These are phyloP conservation scores for Pseudozyma sp. DNA, from an alignment of 1,284 basidiomycete species.

Conservation along the genomic window DNA sequence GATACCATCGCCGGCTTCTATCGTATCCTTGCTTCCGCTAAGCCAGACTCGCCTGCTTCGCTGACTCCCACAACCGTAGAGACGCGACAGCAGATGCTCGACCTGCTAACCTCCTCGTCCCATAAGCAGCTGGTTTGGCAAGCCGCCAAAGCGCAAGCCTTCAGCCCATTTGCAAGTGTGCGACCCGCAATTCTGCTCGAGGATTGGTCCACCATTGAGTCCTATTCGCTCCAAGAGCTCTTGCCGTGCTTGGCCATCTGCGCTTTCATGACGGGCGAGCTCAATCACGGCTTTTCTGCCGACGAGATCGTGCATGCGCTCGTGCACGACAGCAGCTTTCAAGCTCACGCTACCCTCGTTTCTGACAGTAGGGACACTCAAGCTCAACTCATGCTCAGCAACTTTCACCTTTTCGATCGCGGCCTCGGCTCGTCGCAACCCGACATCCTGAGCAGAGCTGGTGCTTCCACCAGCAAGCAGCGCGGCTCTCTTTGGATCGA, in stretches of 20 bases:
- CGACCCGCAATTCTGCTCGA: conserved; percentile 41
- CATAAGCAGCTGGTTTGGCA: conserved; percentile 35
- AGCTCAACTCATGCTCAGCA: conserved; percentile 34
- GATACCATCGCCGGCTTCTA: conserved; percentile 43
- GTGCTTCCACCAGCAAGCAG: conserved; percentile 11
- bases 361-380: conserved; percentile 30
- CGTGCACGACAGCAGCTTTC: conserved; percentile 22
- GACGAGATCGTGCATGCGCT: conserved; percentile 36
- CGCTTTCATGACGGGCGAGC: conserved; percentile 44
- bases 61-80: conserved; percentile 23
- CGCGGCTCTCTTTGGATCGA: conserved; percentile 35
- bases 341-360: conserved; percentile 11
- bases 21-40: conserved; percentile 33
- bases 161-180: conserved; percentile 38
- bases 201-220: conserved; percentile 49
- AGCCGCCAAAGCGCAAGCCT: conserved; percentile 28
- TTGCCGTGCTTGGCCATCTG: conserved; percentile 37
- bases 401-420: conserved; percentile 45
- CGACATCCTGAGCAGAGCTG: conserved; percentile 20
- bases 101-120: conserved; percentile 22
- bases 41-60: background rate
- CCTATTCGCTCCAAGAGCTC: conserved; percentile 37
- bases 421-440: conserved; percentile 46
- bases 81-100: conserved; percentile 36
- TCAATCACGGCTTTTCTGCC: conserved; percentile 46